phyloP scores from a whole-genome alignment of 139 green algal species.

The Closterium sp. region DNA sequence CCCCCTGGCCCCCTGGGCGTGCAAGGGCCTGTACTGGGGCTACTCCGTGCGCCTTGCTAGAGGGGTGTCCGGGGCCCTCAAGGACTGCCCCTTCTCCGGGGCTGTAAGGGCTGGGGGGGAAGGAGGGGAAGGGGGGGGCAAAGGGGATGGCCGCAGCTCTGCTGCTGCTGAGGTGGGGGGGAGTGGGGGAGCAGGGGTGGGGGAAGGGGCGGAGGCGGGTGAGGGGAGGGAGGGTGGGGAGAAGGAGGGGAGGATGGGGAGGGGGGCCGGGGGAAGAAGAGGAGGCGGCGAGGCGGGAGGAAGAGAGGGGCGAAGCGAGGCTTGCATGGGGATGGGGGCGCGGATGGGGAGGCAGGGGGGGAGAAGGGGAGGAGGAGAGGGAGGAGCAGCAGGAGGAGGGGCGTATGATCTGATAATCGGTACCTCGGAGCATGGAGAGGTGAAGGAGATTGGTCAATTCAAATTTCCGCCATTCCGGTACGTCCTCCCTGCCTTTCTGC shows the following conservation, averaged over 20 bases:
- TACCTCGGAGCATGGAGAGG: neutral
- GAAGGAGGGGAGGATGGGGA: neutral
- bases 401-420: neutral
- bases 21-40: conserved; percentile 79
- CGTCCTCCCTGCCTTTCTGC: neutral
- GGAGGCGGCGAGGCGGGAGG: neutral
- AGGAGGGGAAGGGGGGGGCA: neutral
- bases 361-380: neutral
- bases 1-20: conserved; percentile 59
- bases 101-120: neutral
- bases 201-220: neutral
- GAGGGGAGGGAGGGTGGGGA: neutral
- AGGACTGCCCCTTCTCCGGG: conserved; percentile 52
- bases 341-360: neutral
- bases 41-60: conserved; percentile 75
- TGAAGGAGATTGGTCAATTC: neutral
- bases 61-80: conserved; percentile 63
- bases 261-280: neutral
- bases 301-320: neutral
- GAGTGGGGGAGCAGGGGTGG: neutral
- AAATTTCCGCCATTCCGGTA: neutral
- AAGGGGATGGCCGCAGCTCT: neutral
- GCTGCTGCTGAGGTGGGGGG: neutral
- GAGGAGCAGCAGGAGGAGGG: neutral
- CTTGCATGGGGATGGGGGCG: neutral